Evolutionary conservation across 768 basidiomycete genomes (phyloP).

Genomic region (Macrolepiota fuliginosa): DNA sequence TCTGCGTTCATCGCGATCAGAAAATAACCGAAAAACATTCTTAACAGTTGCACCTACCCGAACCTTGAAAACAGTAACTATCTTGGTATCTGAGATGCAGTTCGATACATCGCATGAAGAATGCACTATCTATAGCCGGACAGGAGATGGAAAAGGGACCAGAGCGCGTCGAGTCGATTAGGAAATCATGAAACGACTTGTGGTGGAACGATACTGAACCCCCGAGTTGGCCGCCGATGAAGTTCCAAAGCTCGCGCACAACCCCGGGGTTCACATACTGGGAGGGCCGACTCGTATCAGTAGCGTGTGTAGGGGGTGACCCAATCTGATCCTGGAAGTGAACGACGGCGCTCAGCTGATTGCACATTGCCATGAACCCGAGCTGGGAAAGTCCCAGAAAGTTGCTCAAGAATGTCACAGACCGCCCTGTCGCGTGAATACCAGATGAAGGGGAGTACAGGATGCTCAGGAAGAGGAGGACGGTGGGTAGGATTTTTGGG

Average conservation of each 20-base stretch:
- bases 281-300: not conserved
- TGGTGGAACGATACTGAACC: not conserved
- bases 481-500: constrained; percentile 29
- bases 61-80: not conserved
- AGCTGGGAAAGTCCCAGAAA: not conserved
- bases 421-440: not conserved
- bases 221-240: not conserved
- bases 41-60: too few relatives aligned
- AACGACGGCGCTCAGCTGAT: too few relatives aligned
- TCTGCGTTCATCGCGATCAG: too few relatives aligned
- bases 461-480: constrained; percentile 22
- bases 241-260: not conserved
- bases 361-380: not conserved
- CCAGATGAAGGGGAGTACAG: not conserved
- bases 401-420: not conserved
- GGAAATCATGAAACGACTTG: too few relatives aligned
- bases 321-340: too few relatives aligned
- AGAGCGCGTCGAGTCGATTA: too few relatives aligned
- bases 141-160: too few relatives aligned
- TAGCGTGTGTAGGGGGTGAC: not conserved
- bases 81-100: not conserved
- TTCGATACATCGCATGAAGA: too few relatives aligned
- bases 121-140: not conserved
- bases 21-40: not conserved
- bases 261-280: not conserved